These are phyloP conservation scores for Penicillium digitatum DNA, from an alignment of 2,329 filamentous ascomycete species.

Conservation along the genomic window DNA sequence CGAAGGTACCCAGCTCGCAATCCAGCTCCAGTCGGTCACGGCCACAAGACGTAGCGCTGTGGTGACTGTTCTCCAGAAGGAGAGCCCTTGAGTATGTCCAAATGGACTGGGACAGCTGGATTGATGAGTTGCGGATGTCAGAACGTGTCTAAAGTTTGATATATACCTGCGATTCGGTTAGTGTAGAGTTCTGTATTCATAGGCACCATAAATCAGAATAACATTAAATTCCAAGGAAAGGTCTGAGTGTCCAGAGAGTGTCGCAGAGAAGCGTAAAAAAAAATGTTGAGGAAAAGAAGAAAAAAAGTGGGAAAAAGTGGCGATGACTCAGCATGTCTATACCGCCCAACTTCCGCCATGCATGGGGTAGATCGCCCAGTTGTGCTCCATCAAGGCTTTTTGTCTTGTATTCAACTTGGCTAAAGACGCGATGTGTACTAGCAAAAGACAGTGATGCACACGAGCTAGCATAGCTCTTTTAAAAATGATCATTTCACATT, in stretches of 20 bases:
- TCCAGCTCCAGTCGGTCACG: constrained; percentile 42
- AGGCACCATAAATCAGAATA: background rate
- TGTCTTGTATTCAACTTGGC: too few species aligned
- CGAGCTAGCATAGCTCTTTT: too few species aligned
- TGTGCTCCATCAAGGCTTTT: too few species aligned
- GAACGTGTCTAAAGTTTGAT: constrained; percentile 1
- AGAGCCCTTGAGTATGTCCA: constrained; percentile 29
- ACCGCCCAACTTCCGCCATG: too few species aligned
- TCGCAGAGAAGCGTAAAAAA: too few species aligned
- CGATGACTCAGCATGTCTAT: too few species aligned
- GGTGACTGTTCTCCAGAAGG: constrained; percentile 33
- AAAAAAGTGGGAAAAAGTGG: background rate
- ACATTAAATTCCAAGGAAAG: background rate
- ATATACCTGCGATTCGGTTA: background rate
- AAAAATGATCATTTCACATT: too few species aligned
- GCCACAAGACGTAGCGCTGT: constrained; percentile 42
- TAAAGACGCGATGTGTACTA: too few species aligned
- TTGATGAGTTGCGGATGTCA: constrained; percentile 29
- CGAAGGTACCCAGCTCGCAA: constrained; percentile 23
- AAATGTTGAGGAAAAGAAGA: background rate
- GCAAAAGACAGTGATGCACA: too few species aligned
- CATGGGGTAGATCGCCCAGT: too few species aligned
- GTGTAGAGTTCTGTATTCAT: background rate
- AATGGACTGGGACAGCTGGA: constrained; percentile 35
- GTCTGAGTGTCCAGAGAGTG: background rate